phyloP scores from a whole-genome alignment of 106 monocot genomes.

The Acanthochlamys bracteata region DNA sequence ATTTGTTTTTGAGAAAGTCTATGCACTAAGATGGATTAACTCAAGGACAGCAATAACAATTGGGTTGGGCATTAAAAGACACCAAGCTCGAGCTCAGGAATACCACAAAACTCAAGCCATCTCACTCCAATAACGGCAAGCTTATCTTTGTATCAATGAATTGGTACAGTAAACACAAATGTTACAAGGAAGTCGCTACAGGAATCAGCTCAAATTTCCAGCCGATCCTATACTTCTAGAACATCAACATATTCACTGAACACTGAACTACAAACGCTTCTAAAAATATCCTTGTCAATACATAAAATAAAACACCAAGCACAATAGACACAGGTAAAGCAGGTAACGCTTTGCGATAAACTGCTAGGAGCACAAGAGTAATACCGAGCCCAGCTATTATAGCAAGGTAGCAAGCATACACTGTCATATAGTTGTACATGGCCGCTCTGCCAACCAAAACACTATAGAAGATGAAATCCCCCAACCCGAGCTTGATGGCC shows the following conservation, averaged over 20 bases:
- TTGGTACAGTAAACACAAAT: no score
- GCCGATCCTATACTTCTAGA: conserved; percentile 22
- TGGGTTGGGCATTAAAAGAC: no score
- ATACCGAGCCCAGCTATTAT: conserved; percentile 83
- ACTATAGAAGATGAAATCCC: conserved; percentile 98
- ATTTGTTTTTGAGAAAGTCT: no score
- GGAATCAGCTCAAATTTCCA: not conserved
- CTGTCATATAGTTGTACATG: conserved; percentile 75
- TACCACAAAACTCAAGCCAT: no score
- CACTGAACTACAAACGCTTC: conserved; percentile 78
- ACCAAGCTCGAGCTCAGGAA: no score
- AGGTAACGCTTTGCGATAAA: conserved; percentile 78
- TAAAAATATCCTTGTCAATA: conserved; percentile 57
- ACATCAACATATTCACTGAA: conserved; percentile 76
- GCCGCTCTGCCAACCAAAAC: conserved; percentile 89
- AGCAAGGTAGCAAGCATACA: conserved; percentile 96
- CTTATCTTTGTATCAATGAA: no score
- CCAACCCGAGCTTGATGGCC: conserved; percentile 89
- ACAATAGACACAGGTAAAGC: conserved; percentile 87
- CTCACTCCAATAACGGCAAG: no score
- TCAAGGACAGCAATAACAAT: no score
- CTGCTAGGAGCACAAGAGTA: conserved; percentile 65
- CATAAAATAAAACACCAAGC: conserved; percentile 75
- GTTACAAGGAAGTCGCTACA: no score
- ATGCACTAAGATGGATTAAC: no score